Conservation (phyloP, 116 monocot species). For the Zostera marina region DNA sequence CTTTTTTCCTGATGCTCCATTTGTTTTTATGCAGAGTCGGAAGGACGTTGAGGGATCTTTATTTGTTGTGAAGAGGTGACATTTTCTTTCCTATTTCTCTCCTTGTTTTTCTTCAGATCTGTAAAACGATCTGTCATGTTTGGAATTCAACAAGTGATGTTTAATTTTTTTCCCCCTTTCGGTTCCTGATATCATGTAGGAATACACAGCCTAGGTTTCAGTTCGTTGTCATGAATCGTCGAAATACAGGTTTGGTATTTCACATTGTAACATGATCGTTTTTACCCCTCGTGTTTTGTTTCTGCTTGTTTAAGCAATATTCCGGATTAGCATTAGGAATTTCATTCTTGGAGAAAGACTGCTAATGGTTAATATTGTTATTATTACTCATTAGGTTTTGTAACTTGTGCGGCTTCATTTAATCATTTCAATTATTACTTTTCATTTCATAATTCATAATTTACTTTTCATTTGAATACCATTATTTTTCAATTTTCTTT, state of each 20-base stretch:
- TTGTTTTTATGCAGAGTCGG: constrained; percentile 35
- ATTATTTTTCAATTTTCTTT: too few relatives aligned
- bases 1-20: neutral
- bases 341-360: too few relatives aligned
- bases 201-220: constrained; percentile 88
- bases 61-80: constrained; percentile 89
- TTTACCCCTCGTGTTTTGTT: neutral
- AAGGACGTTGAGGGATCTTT: constrained; percentile 96
- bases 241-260: constrained; percentile 52
- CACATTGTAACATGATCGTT: neutral
- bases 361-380: too few relatives aligned
- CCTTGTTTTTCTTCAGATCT: neutral
- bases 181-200: constrained; percentile 24
- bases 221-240: constrained; percentile 94
- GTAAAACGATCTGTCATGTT: neutral
- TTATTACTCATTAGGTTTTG: too few relatives aligned
- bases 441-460: too few relatives aligned
- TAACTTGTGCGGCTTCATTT: too few relatives aligned
- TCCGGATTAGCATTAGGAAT: too few relatives aligned
- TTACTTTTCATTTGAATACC: too few relatives aligned
- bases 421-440: too few relatives aligned
- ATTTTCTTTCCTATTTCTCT: neutral
- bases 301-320: too few relatives aligned
- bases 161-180: neutral
- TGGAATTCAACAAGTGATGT: too few relatives aligned